phyloP scores from a whole-genome alignment of 441 rosid species.

The Iberis amara region DNA sequence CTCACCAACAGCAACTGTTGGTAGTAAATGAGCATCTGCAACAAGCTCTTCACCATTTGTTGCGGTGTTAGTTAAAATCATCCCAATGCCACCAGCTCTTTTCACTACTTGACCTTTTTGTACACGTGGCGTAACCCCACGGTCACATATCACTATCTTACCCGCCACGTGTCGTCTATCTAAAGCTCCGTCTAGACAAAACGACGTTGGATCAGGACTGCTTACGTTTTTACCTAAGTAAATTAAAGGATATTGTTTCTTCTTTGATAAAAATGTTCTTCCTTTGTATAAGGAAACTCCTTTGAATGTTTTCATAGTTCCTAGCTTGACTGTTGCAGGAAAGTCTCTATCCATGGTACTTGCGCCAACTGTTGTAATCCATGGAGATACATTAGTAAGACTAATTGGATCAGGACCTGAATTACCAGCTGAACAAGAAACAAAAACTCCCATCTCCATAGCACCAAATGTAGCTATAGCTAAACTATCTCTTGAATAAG shows the following conservation, averaged over 20 bases:
- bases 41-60: slow-evolving; percentile 69
- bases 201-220: slow-evolving; percentile 48
- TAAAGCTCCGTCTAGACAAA: slow-evolving; percentile 59
- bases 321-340: slow-evolving; percentile 48
- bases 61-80: slow-evolving; percentile 51
- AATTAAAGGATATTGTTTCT: slow-evolving; percentile 48
- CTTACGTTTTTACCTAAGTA: slow-evolving; percentile 50
- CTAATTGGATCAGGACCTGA: slow-evolving; percentile 65
- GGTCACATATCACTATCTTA: slow-evolving; percentile 64
- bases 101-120: slow-evolving; percentile 66
- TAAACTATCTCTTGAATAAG: slow-evolving; percentile 55
- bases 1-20: slow-evolving; percentile 61
- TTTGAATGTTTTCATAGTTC: slow-evolving; percentile 31
- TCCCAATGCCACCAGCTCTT: slow-evolving; percentile 62
- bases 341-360: slow-evolving; percentile 64
- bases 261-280: slow-evolving; percentile 28
- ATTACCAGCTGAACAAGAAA: slow-evolving; percentile 66
- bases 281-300: slow-evolving; percentile 67
- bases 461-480: slow-evolving; percentile 67
- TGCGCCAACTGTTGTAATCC: slow-evolving; percentile 69
- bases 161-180: slow-evolving; percentile 44
- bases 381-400: slow-evolving; percentile 61
- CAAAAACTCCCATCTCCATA: slow-evolving; percentile 70
- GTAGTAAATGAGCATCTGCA: slow-evolving; percentile 65
- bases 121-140: slow-evolving; percentile 62